A percentile compares a stretch with the other conserved stretches of the same genome.
Evolutionary conservation across 371 early-diverging fungal genomes (phyloP).

Genomic region (Dentiscutata heterogama): DNA sequence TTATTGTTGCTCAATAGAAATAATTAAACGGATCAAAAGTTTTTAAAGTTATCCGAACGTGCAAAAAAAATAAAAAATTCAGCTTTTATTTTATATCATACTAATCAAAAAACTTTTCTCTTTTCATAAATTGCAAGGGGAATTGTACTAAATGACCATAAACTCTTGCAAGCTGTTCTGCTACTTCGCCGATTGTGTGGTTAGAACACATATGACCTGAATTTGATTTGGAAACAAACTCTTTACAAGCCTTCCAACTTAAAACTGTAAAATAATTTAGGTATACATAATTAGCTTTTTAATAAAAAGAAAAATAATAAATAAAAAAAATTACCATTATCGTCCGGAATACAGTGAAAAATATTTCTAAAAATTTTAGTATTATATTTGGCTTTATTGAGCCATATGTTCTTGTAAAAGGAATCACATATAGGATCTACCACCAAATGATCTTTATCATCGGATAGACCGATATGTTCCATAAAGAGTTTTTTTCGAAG

Average conservation of each 20-base stretch:
- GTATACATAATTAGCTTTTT: background rate
- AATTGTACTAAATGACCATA: slow-evolving; percentile 76
- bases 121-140: slow-evolving; percentile 78
- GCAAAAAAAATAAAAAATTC: too few species aligned
- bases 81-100: too few species aligned
- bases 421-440: slow-evolving; percentile 82
- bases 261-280: too few species aligned
- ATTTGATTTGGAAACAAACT: too few species aligned
- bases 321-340: slow-evolving; percentile 59
- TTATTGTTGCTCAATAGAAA: too few species aligned
- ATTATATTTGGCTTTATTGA: slow-evolving; percentile 71
- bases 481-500: slow-evolving; percentile 82
- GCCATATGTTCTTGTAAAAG: slow-evolving; percentile 69
- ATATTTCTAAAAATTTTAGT: slow-evolving; percentile 79
- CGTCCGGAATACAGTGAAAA: slow-evolving; percentile 90
- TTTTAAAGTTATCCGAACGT: too few species aligned
- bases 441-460: slow-evolving; percentile 59
- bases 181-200: too few species aligned
- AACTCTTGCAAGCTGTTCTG: too few species aligned
- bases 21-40: too few species aligned
- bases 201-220: too few species aligned
- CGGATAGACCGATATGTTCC: slow-evolving; percentile 85
- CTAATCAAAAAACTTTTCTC: slow-evolving; percentile 64
- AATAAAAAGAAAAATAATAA: too few species aligned
- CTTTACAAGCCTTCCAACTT: too few species aligned